Percentiles rank a stretch among this genome's conserved stretches.
These are phyloP conservation scores for Amauroascus verrucosus DNA, from an alignment of 2,329 filamentous ascomycete genomes.

Conservation along the genomic window DNA sequence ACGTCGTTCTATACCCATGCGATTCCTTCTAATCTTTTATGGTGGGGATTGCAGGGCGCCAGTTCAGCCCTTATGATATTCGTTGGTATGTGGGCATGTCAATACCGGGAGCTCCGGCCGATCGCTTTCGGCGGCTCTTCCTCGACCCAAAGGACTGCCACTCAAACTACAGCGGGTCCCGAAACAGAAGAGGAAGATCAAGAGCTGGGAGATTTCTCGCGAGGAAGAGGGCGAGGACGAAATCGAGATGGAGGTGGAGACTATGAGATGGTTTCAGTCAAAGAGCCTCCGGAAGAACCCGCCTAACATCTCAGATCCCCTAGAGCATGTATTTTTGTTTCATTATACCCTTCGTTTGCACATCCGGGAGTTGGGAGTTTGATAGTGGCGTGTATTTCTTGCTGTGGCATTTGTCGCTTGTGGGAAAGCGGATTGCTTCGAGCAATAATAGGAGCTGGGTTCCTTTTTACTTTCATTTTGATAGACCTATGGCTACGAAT, in stretches of 20 bases:
- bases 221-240: constrained; percentile 18
- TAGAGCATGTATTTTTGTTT: not conserved
- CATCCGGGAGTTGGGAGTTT: constrained; percentile 3
- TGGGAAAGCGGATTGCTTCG: not conserved
- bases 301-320: not conserved
- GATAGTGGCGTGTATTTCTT: not conserved
- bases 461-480: not conserved
- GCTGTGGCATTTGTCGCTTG: not conserved
- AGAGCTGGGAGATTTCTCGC: constrained; percentile 15
- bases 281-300: constrained; percentile 19
- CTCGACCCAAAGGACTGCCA: constrained; percentile 20
- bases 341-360: constrained; percentile 7
- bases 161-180: constrained; percentile 41
- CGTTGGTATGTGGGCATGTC: constrained; percentile 81
- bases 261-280: constrained; percentile 57
- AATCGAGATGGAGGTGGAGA: constrained; percentile 27
- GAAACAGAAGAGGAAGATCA: constrained; percentile 29
- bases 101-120: constrained; percentile 76
- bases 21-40: constrained; percentile 67
- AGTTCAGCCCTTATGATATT: constrained; percentile 55
- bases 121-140: constrained; percentile 63
- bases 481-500: not conserved
- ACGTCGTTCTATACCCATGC: constrained; percentile 68
- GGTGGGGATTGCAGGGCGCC: constrained; percentile 64
- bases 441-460: not conserved